Percentiles rank a stretch among this genome's conserved stretches.
Conservation (phyloP, 2,329 filamentous ascomycete genomes). For the Aulographum hederae region DNA sequence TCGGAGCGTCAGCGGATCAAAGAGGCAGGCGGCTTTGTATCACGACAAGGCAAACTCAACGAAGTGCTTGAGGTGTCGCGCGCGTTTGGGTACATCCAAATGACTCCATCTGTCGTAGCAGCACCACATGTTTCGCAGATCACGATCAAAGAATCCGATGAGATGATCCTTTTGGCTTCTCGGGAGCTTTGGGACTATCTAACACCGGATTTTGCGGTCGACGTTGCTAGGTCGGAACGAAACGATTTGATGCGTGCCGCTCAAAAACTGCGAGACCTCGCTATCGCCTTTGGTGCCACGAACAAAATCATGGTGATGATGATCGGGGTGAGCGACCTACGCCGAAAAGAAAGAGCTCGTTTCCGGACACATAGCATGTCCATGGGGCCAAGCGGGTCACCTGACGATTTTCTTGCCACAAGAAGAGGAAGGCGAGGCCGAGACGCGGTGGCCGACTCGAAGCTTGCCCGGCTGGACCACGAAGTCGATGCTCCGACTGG, state of each 20-base stretch:
- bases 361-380: constrained; percentile 70
- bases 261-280: constrained; percentile 84
- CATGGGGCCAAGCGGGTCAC: constrained; percentile 57
- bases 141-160: constrained; percentile 70
- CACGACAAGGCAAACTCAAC: constrained; percentile 82
- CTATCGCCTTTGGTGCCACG: constrained; percentile 85
- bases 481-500: constrained; percentile 85
- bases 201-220: constrained; percentile 74
- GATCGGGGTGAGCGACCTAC: constrained; percentile 78
- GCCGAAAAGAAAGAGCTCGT: constrained; percentile 62
- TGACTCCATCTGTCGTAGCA: constrained; percentile 85
- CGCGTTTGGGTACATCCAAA: constrained; percentile 84
- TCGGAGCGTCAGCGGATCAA: constrained; percentile 75
- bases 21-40: constrained; percentile 89
- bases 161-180: constrained; percentile 83
- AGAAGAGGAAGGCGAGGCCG: constrained; percentile 37
- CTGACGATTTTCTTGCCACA: constrained; percentile 48
- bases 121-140: constrained; percentile 68
- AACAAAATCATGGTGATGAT: constrained; percentile 99
- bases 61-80: constrained; percentile 81
- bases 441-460: constrained; percentile 58
- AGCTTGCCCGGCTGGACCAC: constrained; percentile 67
- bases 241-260: constrained; percentile 86
- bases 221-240: constrained; percentile 73
- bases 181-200: constrained; percentile 92